These are phyloP conservation scores for Xylaria palmicola DNA, from an alignment of 495 filamentous ascomycete genomes.

Conservation along the genomic window DNA sequence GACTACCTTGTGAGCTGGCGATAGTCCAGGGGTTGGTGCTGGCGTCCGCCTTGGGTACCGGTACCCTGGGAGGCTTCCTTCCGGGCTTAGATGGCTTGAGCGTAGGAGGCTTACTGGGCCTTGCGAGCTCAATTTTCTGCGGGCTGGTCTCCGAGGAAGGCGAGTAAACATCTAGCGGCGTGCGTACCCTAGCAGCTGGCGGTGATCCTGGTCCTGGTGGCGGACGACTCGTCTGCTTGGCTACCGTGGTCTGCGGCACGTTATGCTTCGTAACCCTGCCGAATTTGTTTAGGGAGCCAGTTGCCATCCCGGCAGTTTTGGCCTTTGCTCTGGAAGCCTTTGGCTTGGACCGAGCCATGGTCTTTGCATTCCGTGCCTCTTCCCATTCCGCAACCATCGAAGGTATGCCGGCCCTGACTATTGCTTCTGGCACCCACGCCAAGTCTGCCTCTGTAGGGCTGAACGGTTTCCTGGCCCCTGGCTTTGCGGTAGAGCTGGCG, in stretches of 20 bases:
- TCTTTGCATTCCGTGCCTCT: slow-evolving; percentile 54
- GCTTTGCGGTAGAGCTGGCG: slow-evolving; percentile 21
- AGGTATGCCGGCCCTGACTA: slow-evolving; percentile 69
- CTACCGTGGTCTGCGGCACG: background rate
- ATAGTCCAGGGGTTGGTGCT: slow-evolving; percentile 45
- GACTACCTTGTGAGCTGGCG: slow-evolving; percentile 39
- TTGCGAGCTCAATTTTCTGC: slow-evolving; percentile 23
- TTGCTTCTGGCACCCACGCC: slow-evolving; percentile 72
- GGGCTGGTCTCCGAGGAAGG: slow-evolving; percentile 7
- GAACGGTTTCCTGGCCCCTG: slow-evolving; percentile 52
- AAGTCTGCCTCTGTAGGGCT: slow-evolving; percentile 68
- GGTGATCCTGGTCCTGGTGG: background rate
- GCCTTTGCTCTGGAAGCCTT: slow-evolving; percentile 29
- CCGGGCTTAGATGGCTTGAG: slow-evolving; percentile 17
- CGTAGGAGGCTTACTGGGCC: slow-evolving; percentile 34
- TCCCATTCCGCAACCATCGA: slow-evolving; percentile 77
- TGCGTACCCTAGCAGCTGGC: background rate
- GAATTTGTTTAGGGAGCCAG: slow-evolving; percentile 36
- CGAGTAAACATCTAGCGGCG: background rate
- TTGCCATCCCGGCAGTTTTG: slow-evolving; percentile 26
- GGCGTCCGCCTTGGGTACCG: slow-evolving; percentile 22
- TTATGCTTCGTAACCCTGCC: slow-evolving; percentile 38
- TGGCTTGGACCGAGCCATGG: slow-evolving; percentile 22
- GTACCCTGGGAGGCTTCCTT: slow-evolving; percentile 19
- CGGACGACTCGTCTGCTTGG: slow-evolving; percentile 4